Evolutionary conservation across 78 protist species (phyloP).

Genomic region (Cavenderia fasciculata): DNA sequence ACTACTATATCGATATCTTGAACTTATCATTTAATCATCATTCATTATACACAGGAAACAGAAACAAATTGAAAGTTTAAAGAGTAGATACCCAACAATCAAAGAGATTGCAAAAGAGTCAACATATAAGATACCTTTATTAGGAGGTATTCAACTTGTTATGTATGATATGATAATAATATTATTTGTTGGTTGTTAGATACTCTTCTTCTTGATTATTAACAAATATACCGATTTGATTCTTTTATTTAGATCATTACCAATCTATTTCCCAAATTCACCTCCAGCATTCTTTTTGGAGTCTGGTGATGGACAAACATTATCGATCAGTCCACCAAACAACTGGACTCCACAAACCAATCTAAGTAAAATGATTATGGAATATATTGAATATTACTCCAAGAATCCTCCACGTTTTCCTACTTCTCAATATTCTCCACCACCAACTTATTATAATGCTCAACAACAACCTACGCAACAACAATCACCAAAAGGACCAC

Average conservation of each 20-base stretch:
- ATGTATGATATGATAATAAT: constrained; percentile 13
- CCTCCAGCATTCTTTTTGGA: constrained; percentile 65
- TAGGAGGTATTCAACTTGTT: not conserved
- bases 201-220: too few relatives aligned
- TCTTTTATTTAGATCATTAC: constrained; percentile 77
- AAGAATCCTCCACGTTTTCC: constrained; percentile 14
- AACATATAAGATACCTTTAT: constrained; percentile 57
- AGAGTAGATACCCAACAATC: constrained; percentile 49
- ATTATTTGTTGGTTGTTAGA: too few relatives aligned
- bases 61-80: constrained; percentile 52
- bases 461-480: too few relatives aligned
- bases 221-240: too few relatives aligned
- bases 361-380: constrained; percentile 29
- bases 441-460: constrained; percentile 2
- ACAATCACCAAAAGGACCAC: not conserved
- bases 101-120: constrained; percentile 57
- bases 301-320: constrained; percentile 17
- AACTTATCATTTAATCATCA: too few relatives aligned
- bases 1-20: too few relatives aligned
- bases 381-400: constrained; percentile 5
- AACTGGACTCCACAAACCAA: constrained; percentile 11
- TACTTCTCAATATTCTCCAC: not conserved
- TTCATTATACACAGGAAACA: constrained; percentile 52
- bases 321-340: not conserved
- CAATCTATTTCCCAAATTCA: constrained; percentile 51